phyloP scores from a whole-genome alignment of 805 yeast genomes.

The Candida suzukii region DNA sequence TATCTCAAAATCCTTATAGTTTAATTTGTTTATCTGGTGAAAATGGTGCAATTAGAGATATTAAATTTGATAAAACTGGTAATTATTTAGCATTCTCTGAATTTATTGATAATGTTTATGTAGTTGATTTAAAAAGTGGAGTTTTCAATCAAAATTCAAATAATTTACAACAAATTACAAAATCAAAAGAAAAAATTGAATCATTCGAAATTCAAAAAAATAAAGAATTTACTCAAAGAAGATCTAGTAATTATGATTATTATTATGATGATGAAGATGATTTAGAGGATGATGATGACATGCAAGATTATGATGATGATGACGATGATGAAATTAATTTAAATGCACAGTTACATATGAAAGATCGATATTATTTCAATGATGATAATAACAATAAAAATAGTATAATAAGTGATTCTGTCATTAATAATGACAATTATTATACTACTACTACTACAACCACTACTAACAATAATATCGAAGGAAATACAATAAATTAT shows the following conservation, averaged over 20 bases:
- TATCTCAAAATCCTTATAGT: constrained; percentile 2
- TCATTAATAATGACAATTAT: too few relatives aligned
- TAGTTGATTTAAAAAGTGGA: constrained; percentile 27
- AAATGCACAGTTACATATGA: too few relatives aligned
- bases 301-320: not conserved
- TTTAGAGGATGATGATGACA: constrained; percentile 8
- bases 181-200: not conserved
- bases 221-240: too few relatives aligned
- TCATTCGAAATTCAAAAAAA: too few relatives aligned
- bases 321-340: too few relatives aligned
- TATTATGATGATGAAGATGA: constrained; percentile 46
- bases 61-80: constrained; percentile 41
- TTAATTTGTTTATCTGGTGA: constrained; percentile 12
- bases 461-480: too few relatives aligned
- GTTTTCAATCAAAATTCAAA: not conserved
- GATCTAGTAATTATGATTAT: too few relatives aligned
- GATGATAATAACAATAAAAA: too few relatives aligned
- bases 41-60: constrained; percentile 44
- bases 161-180: not conserved
- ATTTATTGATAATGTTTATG: constrained; percentile 49
- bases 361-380: too few relatives aligned
- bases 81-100: constrained; percentile 48
- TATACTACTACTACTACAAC: too few relatives aligned
- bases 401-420: too few relatives aligned
- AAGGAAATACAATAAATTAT: constrained; percentile 5